Evolutionary conservation across 768 basidiomycete genomes (phyloP), one percentile per base, ranked within the genome.

Genomic region (Pleurotus platypus): DNA sequence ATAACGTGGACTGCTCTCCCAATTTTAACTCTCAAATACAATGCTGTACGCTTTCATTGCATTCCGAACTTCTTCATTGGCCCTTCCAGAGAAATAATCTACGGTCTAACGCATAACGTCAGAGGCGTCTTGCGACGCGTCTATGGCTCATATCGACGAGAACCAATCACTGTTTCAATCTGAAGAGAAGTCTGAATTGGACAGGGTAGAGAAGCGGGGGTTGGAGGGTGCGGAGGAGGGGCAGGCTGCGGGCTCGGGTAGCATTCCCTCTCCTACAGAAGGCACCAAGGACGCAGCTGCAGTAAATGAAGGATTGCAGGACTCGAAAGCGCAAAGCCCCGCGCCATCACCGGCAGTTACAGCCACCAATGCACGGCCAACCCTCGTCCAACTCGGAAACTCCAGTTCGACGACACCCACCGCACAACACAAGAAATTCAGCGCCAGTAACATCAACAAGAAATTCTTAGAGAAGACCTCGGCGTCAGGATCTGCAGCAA

Each of bases 391-490:
- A 59, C 69, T 80, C 56, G 75, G 55, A 11, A 46, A 73, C 62
- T 76, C 79, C 30, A 64, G 58, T 58, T 69, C 71, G 50, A 63
- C 73, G 26, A 67, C 78, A 35, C 63, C 70, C 37, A 65, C 73
- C 53, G 37, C 81, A 1, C 87, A 84, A 60, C 81, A 83, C 27
- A 98, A 98, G 78, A 86, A 89, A 66, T 95, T 94, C 72, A 91
- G 78, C 67, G 84, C 92, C 26, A 84, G 93, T 60, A 94, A 93
- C 68, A 92, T 98, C 71, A 96, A 92, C 77, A 96, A 94, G 84
- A 93, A 92, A 72, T 98, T 98, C 71, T 77, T 98, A 43, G 90
- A 94, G 76, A 96, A 95, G 80, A 89, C 88, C 56, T 85, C 85
- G 5, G 70, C 86, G 43, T 77, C 85, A 22, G 72, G 75, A 47